Evolutionary conservation across 257 asterid species (phyloP).

Genomic region (Cynanchum wilfordii): DNA sequence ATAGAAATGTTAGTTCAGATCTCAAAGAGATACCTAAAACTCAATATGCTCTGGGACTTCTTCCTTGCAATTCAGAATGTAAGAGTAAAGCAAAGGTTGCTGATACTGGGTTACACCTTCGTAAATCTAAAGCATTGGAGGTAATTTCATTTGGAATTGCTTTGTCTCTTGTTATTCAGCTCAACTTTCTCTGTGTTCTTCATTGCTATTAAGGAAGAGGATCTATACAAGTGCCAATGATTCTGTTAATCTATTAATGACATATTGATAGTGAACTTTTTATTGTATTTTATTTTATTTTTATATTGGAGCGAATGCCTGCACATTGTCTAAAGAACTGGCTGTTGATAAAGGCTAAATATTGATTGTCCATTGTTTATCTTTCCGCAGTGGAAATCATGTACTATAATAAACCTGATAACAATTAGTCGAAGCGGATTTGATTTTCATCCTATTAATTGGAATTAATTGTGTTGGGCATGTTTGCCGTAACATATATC

Average conservation of each 20-base stretch:
- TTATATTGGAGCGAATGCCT: neutral
- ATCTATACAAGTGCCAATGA: neutral
- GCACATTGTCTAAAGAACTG: neutral
- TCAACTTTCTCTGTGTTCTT: neutral
- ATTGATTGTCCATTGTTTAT: neutral
- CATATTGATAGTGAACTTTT: neutral
- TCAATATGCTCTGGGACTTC: constrained; percentile 69
- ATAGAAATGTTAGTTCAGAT: constrained; percentile 43
- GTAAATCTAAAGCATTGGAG: constrained; percentile 58
- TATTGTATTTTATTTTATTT: neutral
- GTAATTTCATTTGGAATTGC: constrained; percentile 25
- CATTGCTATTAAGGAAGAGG: neutral
- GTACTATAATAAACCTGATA: neutral
- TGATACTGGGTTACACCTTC: constrained; percentile 59
- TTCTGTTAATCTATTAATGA: neutral
- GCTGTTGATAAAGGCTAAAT: neutral
- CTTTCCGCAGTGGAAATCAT: neutral
- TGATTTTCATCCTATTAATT: neutral
- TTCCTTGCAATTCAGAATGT: constrained; percentile 68
- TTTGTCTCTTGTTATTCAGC: neutral
- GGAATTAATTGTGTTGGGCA: neutral
- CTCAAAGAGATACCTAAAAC: constrained; percentile 62
- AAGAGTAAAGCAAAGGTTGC: constrained; percentile 54
- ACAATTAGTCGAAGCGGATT: neutral
- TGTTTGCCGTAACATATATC: neutral